A percentile compares a stretch with the other conserved stretches of the same genome.
These are phyloP conservation scores for Penicillium verrucosum DNA, from an alignment of 2,329 filamentous ascomycete genomes.

Conservation along the genomic window DNA sequence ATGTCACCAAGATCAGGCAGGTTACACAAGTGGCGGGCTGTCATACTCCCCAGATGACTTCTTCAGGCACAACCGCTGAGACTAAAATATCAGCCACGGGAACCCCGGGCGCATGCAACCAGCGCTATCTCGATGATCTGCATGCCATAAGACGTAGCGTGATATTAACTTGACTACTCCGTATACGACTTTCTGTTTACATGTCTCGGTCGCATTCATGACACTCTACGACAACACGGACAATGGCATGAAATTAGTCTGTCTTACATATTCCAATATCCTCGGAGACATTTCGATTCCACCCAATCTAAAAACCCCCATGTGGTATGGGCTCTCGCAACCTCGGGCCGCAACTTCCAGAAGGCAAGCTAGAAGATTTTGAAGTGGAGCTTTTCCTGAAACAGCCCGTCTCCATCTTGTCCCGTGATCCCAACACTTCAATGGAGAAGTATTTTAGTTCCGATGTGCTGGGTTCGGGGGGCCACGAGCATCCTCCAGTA, in stretches of 20 bases:
- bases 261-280: not conserved
- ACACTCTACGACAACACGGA: not conserved
- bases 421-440: constrained; percentile 9
- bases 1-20: not conserved
- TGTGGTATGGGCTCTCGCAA: constrained; percentile 4
- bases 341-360: constrained; percentile 20
- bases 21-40: not conserved
- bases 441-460: not conserved
- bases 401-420: constrained; percentile 12
- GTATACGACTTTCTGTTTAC: not conserved
- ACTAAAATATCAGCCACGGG: not conserved
- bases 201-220: constrained; percentile 13
- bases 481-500: not conserved
- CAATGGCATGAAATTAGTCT: not conserved
- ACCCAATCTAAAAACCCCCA: constrained; percentile 1
- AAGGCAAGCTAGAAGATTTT: constrained; percentile 14
- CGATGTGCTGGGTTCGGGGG: not conserved
- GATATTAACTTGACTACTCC: not conserved
- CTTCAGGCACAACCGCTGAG: constrained; percentile 1
- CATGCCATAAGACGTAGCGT: constrained; percentile 1
- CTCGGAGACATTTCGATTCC: constrained; percentile 1
- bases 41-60: not conserved
- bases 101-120: not conserved
- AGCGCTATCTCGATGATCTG: not conserved
- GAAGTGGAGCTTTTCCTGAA: constrained; percentile 14